phyloP scores from a whole-genome alignment of 352 stramenopile species.

The Phytophthora cajani region DNA sequence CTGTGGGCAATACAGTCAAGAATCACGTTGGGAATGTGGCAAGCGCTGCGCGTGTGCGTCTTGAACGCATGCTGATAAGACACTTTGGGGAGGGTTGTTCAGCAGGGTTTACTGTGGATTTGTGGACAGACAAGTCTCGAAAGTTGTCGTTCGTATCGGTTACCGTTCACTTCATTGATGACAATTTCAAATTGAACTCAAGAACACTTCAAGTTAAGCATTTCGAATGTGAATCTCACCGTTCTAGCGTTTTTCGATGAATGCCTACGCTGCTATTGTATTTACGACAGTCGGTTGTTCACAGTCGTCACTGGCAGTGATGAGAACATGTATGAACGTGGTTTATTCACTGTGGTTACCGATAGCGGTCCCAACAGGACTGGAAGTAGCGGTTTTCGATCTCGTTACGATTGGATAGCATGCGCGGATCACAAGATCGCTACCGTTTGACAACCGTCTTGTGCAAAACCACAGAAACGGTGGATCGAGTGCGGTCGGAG shows the following conservation, averaged over 20 bases:
- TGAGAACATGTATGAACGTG: not conserved
- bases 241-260: not conserved
- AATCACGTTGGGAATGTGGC: too few species aligned
- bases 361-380: not conserved
- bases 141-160: not conserved
- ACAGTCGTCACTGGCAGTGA: too few species aligned
- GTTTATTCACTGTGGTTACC: not conserved
- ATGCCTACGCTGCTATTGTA: not conserved
- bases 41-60: too few species aligned
- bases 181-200: not conserved
- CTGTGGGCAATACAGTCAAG: too few species aligned
- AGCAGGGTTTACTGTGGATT: not conserved
- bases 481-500: not conserved
- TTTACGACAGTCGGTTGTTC: not conserved
- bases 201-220: constrained; percentile 1
- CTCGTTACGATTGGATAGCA: not conserved
- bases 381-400: not conserved
- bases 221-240: not conserved
- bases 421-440: not conserved
- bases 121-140: not conserved
- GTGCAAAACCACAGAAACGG: not conserved
- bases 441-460: not conserved
- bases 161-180: not conserved
- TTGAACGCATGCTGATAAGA: too few species aligned
- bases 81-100: too few species aligned